Evolutionary conservation across 495 filamentous ascomycete species (phyloP), one percentile per base, ranked within the genome.

Genomic region (Evernia prunastri): DNA sequence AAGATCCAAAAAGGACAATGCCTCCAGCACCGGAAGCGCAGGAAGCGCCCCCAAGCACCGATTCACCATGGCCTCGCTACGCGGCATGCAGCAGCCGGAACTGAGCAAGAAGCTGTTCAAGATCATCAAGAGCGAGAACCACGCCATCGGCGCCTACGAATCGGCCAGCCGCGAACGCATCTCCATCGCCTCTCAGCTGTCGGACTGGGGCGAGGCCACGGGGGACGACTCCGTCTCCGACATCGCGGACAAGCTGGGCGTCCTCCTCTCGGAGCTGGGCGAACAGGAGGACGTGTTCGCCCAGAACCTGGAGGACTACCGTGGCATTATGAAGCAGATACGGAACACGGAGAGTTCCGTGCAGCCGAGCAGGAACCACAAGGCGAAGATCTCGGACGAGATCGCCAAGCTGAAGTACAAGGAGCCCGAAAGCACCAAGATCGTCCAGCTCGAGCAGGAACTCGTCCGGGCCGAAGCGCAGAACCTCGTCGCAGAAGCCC

Each of bases 401-500:
- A 95, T 98, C 68, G 84, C 86, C 64, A 88, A 86, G 75, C 77
- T 96, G 63, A 96, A 91, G 79, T 82, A 86, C 68, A 96, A 93
- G 77, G 94, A 97, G 70, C 92, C 93, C 1, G 79, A 84, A 63
- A 91, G 85, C 68, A 75, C 87, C 0, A 86, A 85, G 71, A 77
- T 97, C 54, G 84, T 88, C 31, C 87, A 84, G 35, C 79, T 97
- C 49, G 94, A 98, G 81, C 93, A 97, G 79, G 94, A 98, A 79
- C 84, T 98, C 54, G 92, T 97, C 9, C 80, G 94, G 65, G 91
- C 91, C 20, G 95, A 97, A 80, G 94, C 94, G 9, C 92, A 97
- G 80, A 92, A 88, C 66, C 74, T 97, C 61, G 94, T 98, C 68
- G 95, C 94, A 4, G 95, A 98, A 75, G 95, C 95, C 27, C 94